phyloP scores from a whole-genome alignment of 495 filamentous ascomycete species.

The Echria macrotheca region DNA sequence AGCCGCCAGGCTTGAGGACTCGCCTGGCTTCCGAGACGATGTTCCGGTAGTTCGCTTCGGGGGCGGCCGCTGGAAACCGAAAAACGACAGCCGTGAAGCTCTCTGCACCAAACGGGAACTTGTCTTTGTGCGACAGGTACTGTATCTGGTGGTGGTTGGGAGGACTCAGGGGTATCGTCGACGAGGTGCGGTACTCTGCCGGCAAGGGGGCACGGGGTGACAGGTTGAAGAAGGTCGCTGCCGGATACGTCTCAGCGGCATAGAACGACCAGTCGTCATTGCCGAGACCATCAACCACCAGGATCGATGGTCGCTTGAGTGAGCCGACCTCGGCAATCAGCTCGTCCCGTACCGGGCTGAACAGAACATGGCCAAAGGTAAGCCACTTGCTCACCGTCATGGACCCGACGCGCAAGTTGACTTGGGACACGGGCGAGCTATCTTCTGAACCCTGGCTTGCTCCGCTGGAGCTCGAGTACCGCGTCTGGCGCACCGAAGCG shows the following conservation, averaged over 20 bases:
- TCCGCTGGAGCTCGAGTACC: slow-evolving; percentile 43
- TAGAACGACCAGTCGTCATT: slow-evolving; percentile 97
- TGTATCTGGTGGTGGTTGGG: slow-evolving; percentile 83
- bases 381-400: slow-evolving; percentile 73
- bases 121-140: slow-evolving; percentile 57
- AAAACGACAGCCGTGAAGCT: slow-evolving; percentile 84
- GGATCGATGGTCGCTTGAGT: slow-evolving; percentile 57
- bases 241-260: slow-evolving; percentile 84
- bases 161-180: slow-evolving; percentile 54
- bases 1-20: slow-evolving; percentile 84
- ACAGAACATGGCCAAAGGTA: slow-evolving; percentile 89
- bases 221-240: slow-evolving; percentile 79
- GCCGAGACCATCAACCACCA: slow-evolving; percentile 84
- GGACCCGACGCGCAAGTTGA: slow-evolving; percentile 74
- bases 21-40: slow-evolving; percentile 84
- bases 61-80: slow-evolving; percentile 74
- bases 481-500: slow-evolving; percentile 31
- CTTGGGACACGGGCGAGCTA: slow-evolving; percentile 61
- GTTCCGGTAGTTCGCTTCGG: slow-evolving; percentile 69
- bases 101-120: slow-evolving; percentile 81
- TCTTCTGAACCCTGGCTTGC: slow-evolving; percentile 43
- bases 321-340: slow-evolving; percentile 46
- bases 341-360: slow-evolving; percentile 83
- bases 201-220: slow-evolving; percentile 47
- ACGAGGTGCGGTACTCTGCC: slow-evolving; percentile 27